phyloP scores from a whole-genome alignment of 306 rosid species.

The Rosa rugosa region DNA sequence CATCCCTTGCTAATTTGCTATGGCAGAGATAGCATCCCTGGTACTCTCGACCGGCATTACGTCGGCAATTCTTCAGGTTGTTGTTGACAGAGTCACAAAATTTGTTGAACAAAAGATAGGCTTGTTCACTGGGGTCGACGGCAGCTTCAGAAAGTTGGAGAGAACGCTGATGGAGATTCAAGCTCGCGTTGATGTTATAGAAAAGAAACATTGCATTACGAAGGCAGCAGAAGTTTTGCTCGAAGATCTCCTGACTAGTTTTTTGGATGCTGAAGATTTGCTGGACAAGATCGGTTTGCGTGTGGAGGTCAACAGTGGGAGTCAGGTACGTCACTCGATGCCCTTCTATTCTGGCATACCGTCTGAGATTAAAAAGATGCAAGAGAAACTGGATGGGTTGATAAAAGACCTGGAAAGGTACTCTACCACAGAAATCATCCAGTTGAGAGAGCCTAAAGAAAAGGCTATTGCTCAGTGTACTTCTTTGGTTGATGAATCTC shows the following conservation, averaged over 20 bases:
- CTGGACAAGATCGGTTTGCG: slow-evolving; percentile 17
- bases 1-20: not conserved
- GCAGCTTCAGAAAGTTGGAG: slow-evolving; percentile 12
- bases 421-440: not conserved
- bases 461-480: not conserved
- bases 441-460: not conserved
- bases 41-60: slow-evolving; percentile 5
- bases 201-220: not conserved
- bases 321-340: slow-evolving; percentile 6
- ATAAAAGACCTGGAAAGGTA: slow-evolving; percentile 10
- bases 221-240: slow-evolving; percentile 9
- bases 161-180: slow-evolving; percentile 20
- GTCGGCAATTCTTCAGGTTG: slow-evolving; percentile 8
- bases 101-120: not conserved
- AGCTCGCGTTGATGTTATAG: not conserved
- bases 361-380: not conserved
- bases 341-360: slow-evolving; percentile 16
- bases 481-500: slow-evolving; percentile 16
- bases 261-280: slow-evolving; percentile 21
- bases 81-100: slow-evolving; percentile 2
- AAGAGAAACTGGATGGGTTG: not conserved
- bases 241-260: not conserved
- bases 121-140: not conserved
- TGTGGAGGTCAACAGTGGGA: not conserved
- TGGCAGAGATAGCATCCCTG: not conserved